Conservation (phyloP, 1,284 basidiomycete species). For the Apiotrichum laibachii region DNA sequence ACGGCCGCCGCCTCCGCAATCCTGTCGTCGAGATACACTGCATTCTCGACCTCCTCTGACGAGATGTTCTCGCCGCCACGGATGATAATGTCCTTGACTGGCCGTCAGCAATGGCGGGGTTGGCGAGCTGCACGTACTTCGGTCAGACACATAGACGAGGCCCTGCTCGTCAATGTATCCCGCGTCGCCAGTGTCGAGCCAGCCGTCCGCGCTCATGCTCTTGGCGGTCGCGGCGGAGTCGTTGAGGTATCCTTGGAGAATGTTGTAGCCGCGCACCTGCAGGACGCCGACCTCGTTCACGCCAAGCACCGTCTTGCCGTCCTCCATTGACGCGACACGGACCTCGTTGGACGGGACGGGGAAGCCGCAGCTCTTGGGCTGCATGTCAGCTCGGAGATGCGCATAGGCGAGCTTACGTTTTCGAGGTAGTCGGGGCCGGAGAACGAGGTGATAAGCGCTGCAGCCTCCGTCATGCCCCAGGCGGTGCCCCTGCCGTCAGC, state of each 20-base stretch:
- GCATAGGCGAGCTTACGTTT: neutral
- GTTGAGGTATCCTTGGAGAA: slow-evolving; percentile 41
- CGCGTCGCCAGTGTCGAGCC: slow-evolving; percentile 47
- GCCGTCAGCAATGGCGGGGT: slow-evolving; percentile 19
- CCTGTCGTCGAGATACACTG: slow-evolving; percentile 34
- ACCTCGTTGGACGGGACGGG: slow-evolving; percentile 36
- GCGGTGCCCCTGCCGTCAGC: slow-evolving; percentile 24
- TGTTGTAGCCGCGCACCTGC: slow-evolving; percentile 37
- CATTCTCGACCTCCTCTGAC: slow-evolving; percentile 45
- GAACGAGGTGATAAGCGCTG: slow-evolving; percentile 37
- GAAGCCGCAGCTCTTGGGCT: slow-evolving; percentile 24
- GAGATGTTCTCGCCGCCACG: slow-evolving; percentile 47
- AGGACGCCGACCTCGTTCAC: slow-evolving; percentile 33
- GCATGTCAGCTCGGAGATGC: neutral
- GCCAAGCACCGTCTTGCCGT: slow-evolving; percentile 19
- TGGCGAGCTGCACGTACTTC: slow-evolving; percentile 8
- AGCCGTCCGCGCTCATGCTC: slow-evolving; percentile 34
- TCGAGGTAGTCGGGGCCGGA: slow-evolving; percentile 38
- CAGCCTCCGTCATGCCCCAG: slow-evolving; percentile 47
- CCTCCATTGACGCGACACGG: slow-evolving; percentile 34
- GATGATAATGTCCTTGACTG: slow-evolving; percentile 38
- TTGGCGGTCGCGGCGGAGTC: slow-evolving; percentile 15
- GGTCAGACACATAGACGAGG: slow-evolving; percentile 42
- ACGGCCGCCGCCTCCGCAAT: slow-evolving; percentile 41
- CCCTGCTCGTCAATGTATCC: slow-evolving; percentile 40